A percentile compares a stretch with the other conserved stretches of the same genome.
Conservation (phyloP, 495 filamentous ascomycete genomes). For the Penicillium argentinense region DNA sequence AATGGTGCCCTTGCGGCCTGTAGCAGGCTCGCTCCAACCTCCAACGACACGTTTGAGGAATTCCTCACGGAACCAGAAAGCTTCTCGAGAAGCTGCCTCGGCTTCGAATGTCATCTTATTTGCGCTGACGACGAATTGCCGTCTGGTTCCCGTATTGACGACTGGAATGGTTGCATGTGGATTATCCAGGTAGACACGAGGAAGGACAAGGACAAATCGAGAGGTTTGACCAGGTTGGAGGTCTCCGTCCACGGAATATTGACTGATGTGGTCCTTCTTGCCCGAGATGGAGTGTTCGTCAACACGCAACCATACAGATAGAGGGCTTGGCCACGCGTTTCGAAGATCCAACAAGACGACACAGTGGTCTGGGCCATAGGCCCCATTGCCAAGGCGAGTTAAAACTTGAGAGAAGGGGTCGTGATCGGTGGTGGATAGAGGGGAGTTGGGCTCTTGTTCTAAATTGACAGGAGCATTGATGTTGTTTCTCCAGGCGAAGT, state of each 20-base stretch:
- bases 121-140: slow-evolving; percentile 87
- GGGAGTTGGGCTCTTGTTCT: slow-evolving; percentile 8
- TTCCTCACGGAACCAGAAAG: slow-evolving; percentile 90
- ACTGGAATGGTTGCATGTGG: slow-evolving; percentile 77
- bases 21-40: slow-evolving; percentile 65
- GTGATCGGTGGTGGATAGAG: slow-evolving; percentile 21
- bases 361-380: slow-evolving; percentile 64
- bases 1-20: slow-evolving; percentile 62
- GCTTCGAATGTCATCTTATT: slow-evolving; percentile 74
- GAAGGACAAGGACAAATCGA: slow-evolving; percentile 73
- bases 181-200: slow-evolving; percentile 72
- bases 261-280: slow-evolving; percentile 15
- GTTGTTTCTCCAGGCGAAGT: slow-evolving; percentile 54
- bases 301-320: slow-evolving; percentile 59
- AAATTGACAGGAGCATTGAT: slow-evolving; percentile 15
- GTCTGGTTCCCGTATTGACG: slow-evolving; percentile 67
- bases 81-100: slow-evolving; percentile 75
- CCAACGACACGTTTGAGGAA: slow-evolving; percentile 70
- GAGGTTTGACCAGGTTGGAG: slow-evolving; percentile 77
- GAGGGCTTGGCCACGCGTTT: slow-evolving; percentile 80
- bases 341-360: slow-evolving; percentile 80
- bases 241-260: slow-evolving; percentile 55
- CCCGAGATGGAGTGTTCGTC: slow-evolving; percentile 29
- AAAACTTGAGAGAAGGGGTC: slow-evolving; percentile 42
- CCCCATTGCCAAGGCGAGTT: slow-evolving; percentile 38